These are phyloP conservation scores for Cenococcum geophilum DNA, from an alignment of 495 filamentous ascomycete species.

Conservation along the genomic window DNA sequence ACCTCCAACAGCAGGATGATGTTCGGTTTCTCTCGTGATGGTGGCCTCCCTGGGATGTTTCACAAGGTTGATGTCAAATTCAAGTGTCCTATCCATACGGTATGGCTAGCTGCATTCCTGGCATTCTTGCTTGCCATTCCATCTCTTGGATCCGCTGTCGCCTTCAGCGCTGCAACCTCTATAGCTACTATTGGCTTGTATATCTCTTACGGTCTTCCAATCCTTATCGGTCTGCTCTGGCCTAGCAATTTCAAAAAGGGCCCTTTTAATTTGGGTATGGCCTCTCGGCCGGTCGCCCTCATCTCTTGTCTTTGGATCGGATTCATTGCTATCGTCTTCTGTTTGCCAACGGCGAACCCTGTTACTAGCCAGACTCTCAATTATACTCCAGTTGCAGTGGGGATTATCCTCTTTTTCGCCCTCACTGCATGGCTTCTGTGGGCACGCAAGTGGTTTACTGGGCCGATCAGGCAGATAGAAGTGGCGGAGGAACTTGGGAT, in stretches of 20 bases:
- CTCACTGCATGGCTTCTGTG: conserved; percentile 45
- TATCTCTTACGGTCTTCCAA: conserved; percentile 58
- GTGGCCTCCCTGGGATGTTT: conserved; percentile 42
- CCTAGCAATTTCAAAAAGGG: conserved; percentile 37
- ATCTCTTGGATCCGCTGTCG: conserved; percentile 54
- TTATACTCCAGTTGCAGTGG: conserved; percentile 60
- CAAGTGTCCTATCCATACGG: conserved; percentile 49
- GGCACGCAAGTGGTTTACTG: conserved; percentile 54
- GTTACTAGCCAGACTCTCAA: conserved; percentile 55
- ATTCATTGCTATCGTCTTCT: conserved; percentile 58
- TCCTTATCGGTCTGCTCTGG: conserved; percentile 52
- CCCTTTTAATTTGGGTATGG: conserved; percentile 52
- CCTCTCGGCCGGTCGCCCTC: conserved; percentile 50
- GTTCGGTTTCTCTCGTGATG: conserved; percentile 55
- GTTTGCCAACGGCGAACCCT: conserved; percentile 55
- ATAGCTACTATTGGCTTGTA: conserved; percentile 62
- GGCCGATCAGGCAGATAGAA: conserved; percentile 50
- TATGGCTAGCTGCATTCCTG: conserved; percentile 52
- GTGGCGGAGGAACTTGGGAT: conserved; percentile 45
- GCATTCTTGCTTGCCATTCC: conserved; percentile 56
- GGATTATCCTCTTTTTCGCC: conserved; percentile 49
- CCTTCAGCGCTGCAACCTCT: conserved; percentile 55
- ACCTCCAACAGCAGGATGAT: conserved; percentile 60
- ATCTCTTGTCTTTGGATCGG: conserved; percentile 47
- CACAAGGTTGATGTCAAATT: conserved; percentile 42